Conservation (phyloP, 2,329 filamentous ascomycete genomes). For the Alternaria sp. region DNA sequence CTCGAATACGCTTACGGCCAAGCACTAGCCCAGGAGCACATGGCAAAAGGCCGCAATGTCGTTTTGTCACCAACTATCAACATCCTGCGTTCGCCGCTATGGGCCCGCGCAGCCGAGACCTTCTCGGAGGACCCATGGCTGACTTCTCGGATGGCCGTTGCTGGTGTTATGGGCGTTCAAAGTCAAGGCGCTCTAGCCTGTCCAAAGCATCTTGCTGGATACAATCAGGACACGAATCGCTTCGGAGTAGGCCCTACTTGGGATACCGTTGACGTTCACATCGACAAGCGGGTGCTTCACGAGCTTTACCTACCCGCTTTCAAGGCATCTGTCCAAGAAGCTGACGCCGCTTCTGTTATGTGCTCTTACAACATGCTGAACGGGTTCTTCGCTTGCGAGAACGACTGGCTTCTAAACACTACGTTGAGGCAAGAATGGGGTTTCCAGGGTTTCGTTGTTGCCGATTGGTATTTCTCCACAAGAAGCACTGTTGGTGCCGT, state of each 20-base stretch:
- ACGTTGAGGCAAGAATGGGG: slow-evolving; percentile 53
- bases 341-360: slow-evolving; percentile 8
- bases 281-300: slow-evolving; percentile 67
- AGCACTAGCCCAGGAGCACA: slow-evolving; percentile 4
- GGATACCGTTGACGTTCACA: slow-evolving; percentile 65
- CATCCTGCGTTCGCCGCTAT: slow-evolving; percentile 13
- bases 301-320: slow-evolving; percentile 50
- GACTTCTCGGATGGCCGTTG: slow-evolving; percentile 5
- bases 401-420: slow-evolving; percentile 55
- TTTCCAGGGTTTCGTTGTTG: slow-evolving; percentile 56
- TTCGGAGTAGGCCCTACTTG: slow-evolving; percentile 66
- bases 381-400: slow-evolving; percentile 26
- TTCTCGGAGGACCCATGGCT: slow-evolving; percentile 14
- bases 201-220: slow-evolving; percentile 67
- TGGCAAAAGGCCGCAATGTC: slow-evolving; percentile 7
- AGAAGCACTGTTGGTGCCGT: background rate
- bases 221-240: slow-evolving; percentile 63
- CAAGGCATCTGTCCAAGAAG: slow-evolving; percentile 10
- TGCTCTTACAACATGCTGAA: slow-evolving; percentile 12
- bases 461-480: slow-evolving; percentile 51
- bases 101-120: slow-evolving; percentile 16
- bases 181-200: slow-evolving; percentile 34
- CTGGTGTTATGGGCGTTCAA: slow-evolving; percentile 55
- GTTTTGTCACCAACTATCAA: slow-evolving; percentile 40
- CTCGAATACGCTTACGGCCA: slow-evolving; percentile 7